Evolutionary conservation across 2,329 filamentous ascomycete genomes (phyloP).

Genomic region (Rhinocladiella similis): DNA sequence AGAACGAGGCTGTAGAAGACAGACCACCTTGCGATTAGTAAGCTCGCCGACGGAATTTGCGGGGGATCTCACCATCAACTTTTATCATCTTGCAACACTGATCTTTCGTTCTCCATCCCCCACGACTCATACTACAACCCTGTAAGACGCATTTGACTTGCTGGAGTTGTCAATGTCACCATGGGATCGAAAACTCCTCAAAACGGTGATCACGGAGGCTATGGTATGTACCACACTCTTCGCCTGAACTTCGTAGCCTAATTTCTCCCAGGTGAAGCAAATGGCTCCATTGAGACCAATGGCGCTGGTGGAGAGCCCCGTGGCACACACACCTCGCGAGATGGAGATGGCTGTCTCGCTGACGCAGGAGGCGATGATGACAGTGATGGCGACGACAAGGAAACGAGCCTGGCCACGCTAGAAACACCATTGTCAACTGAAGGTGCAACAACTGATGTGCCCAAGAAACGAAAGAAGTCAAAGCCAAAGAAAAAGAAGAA

Average conservation of each 20-base stretch:
- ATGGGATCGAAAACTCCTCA: constrained; percentile 46
- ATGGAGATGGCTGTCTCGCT: constrained; percentile 46
- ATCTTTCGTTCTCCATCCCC: too few species aligned
- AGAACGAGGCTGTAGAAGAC: too few species aligned
- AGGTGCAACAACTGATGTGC: constrained; percentile 11
- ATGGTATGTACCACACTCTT: constrained; percentile 30
- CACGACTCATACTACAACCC: too few species aligned
- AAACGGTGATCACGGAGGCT: constrained; percentile 35
- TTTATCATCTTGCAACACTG: too few species aligned
- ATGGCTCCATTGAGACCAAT: constrained; percentile 24
- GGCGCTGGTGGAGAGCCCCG: constrained; percentile 43
- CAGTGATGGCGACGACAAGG: constrained; percentile 32
- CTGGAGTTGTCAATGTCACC: constrained; percentile 21
- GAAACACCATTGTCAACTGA: constrained; percentile 21
- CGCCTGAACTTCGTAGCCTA: constrained; percentile 24
- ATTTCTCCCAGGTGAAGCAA: constrained; percentile 25
- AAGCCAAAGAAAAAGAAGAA: constrained; percentile 50
- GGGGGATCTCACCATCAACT: too few species aligned
- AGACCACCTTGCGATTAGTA: too few species aligned
- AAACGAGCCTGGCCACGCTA: constrained; percentile 23
- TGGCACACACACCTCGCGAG: constrained; percentile 42
- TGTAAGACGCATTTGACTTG: too few species aligned
- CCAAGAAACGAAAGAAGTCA: constrained; percentile 29
- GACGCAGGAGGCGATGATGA: constrained; percentile 33
- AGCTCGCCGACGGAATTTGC: too few species aligned